Percentiles rank a stretch among this genome's conserved stretches.
phyloP scores from a whole-genome alignment of 176 grass and related monocot genomes.

The Carex scoparia region DNA sequence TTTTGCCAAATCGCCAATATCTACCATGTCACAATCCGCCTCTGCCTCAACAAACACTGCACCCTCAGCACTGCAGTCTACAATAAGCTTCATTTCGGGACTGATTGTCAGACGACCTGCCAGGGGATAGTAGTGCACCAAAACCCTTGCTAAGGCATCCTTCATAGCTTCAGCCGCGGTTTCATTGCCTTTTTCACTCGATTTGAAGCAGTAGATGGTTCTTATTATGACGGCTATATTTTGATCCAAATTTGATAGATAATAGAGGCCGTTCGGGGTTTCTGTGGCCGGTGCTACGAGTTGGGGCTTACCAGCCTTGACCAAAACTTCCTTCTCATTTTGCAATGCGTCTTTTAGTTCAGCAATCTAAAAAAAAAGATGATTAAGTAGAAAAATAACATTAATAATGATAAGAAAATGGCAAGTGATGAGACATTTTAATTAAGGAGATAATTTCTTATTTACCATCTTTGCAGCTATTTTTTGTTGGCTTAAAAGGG shows the following conservation, averaged over 20 bases:
- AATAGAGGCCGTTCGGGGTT: constrained; percentile 71
- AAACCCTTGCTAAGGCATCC: constrained; percentile 58
- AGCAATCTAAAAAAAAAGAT: constrained; percentile 4
- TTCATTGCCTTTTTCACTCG: constrained; percentile 11
- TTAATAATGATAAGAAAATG: not conserved
- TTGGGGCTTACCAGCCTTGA: constrained; percentile 42
- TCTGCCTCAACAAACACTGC: constrained; percentile 82
- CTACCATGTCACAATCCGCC: constrained; percentile 52
- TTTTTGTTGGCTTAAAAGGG: not conserved
- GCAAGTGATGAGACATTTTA: not conserved
- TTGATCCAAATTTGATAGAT: constrained; percentile 97
- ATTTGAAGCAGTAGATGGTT: constrained; percentile 84
- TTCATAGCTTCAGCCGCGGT: constrained; percentile 41
- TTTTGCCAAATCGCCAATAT: constrained; percentile 61
- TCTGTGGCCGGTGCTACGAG: constrained; percentile 49
- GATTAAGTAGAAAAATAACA: not conserved
- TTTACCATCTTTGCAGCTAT: constrained; percentile 8
- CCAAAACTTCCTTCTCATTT: constrained; percentile 25
- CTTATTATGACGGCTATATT: constrained; percentile 85
- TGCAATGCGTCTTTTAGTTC: constrained; percentile 12
- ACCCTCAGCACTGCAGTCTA: constrained; percentile 68
- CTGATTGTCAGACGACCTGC: constrained; percentile 72
- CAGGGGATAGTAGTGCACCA: constrained; percentile 83
- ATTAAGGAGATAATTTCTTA: not conserved
- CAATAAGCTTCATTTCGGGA: constrained; percentile 73